A percentile compares a stretch with the other conserved stretches of the same genome.
phyloP scores from a whole-genome alignment of 1,284 basidiomycete genomes.

The Melampsora americana region DNA sequence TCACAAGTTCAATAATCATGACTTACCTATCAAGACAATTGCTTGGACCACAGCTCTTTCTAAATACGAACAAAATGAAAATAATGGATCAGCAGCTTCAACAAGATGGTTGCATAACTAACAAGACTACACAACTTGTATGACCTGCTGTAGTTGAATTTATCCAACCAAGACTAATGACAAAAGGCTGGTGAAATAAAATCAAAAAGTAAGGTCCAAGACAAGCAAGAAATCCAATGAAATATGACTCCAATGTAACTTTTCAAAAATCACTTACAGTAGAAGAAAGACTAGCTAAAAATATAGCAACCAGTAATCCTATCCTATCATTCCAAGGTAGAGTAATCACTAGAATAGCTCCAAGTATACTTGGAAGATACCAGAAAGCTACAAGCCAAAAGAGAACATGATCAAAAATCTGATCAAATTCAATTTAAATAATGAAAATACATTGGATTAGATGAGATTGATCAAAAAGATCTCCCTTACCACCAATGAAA shows the following conservation, averaged over 20 bases:
- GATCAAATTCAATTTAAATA: too few species aligned
- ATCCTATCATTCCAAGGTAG: constrained; percentile 3
- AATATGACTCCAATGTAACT: neutral
- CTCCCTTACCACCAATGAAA: neutral
- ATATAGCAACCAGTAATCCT: constrained; percentile 1
- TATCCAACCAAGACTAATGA: constrained; percentile 6
- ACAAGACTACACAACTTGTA: neutral
- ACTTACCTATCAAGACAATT: constrained; percentile 19
- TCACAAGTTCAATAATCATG: neutral
- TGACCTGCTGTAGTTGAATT: constrained; percentile 3
- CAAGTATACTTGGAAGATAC: neutral
- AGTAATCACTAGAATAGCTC: constrained; percentile 6
- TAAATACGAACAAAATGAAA: neutral
- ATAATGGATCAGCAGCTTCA: neutral
- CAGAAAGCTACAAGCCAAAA: neutral
- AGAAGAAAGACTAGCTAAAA: neutral
- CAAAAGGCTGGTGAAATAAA: neutral
- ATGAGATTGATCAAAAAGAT: neutral
- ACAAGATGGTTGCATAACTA: neutral
- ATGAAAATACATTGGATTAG: neutral
- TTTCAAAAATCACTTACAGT: neutral
- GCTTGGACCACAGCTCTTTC: constrained; percentile 17
- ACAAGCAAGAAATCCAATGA: neutral
- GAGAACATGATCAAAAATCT: neutral
- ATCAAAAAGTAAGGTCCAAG: neutral